These are phyloP conservation scores for Raphidocelis subcapitata DNA, from an alignment of 139 green algal species.

Conservation along the genomic window DNA sequence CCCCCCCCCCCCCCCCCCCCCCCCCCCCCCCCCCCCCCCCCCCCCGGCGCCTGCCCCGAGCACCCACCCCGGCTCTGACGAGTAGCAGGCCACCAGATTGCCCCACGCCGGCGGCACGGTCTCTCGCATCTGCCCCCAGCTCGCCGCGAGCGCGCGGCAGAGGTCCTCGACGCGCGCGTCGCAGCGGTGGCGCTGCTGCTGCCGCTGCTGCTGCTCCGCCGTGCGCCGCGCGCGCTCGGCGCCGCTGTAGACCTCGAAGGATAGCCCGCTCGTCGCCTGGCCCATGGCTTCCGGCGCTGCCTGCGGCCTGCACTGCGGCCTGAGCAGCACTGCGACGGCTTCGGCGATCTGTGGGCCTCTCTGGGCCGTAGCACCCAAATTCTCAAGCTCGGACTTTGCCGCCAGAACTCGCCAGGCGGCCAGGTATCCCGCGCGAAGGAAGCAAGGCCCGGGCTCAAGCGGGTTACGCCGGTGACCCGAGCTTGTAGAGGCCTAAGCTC, in stretches of 20 bases:
- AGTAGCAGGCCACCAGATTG: conserved; percentile 1
- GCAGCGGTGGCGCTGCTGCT: conserved; percentile 4
- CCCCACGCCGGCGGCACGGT: background rate
- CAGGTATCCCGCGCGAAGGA: no score
- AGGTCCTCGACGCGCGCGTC: conserved; percentile 27
- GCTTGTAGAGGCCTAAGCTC: no score
- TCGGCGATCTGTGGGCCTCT: background rate
- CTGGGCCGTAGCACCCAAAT: no score
- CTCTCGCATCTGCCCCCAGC: background rate
- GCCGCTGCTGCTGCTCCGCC: background rate
- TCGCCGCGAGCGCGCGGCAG: background rate
- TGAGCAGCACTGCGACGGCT: background rate
- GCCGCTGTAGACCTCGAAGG: background rate
- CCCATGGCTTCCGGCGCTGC: background rate
- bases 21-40: no score
- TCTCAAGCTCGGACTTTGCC: no score
- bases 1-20: no score
- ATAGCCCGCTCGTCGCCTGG: background rate
- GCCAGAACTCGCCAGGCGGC: no score
- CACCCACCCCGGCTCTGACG: conserved; percentile 8
- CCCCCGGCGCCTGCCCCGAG: no score
- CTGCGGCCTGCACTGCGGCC: background rate
- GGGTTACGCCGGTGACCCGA: no score
- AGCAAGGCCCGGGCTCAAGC: no score
- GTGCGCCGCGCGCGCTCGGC: background rate